Percentiles rank a stretch among this genome's conserved stretches.
phyloP scores from a whole-genome alignment of 176 grass and related monocot species.

The Oryza glaberrima region DNA sequence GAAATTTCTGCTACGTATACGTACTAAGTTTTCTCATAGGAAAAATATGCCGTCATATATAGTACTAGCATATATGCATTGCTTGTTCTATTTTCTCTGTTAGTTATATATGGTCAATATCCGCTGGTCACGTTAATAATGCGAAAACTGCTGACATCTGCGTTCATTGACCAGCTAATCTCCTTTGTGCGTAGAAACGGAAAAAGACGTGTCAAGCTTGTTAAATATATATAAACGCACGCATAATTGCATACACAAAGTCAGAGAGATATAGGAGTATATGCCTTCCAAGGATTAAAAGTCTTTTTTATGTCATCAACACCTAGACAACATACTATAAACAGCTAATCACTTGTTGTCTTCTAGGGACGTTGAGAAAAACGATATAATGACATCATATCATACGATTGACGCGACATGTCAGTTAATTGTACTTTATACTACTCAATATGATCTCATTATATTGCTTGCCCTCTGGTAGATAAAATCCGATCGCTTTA shows the following conservation, averaged over 20 bases:
- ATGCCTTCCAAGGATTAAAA: neutral
- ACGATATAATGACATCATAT: neutral
- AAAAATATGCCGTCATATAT: neutral
- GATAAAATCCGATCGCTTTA: too few relatives aligned
- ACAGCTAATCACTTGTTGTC: neutral
- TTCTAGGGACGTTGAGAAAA: neutral
- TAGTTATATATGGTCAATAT: neutral
- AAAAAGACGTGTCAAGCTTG: neutral
- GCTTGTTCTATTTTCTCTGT: neutral
- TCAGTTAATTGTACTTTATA: neutral
- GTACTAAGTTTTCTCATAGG: neutral
- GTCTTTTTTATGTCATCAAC: neutral
- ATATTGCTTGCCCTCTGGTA: too few relatives aligned
- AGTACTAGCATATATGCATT: neutral
- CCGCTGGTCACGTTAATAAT: neutral
- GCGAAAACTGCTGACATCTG: neutral
- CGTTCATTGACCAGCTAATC: constrained; percentile 1
- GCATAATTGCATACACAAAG: neutral
- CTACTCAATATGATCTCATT: too few relatives aligned
- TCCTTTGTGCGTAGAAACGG: neutral
- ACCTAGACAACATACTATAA: neutral
- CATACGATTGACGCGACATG: neutral
- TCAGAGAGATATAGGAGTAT: neutral
- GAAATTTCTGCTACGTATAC: neutral
- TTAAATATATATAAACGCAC: neutral